These are phyloP conservation scores for Pilatotrama ljubarskyi DNA, from an alignment of 768 basidiomycete species.

Conservation along the genomic window DNA sequence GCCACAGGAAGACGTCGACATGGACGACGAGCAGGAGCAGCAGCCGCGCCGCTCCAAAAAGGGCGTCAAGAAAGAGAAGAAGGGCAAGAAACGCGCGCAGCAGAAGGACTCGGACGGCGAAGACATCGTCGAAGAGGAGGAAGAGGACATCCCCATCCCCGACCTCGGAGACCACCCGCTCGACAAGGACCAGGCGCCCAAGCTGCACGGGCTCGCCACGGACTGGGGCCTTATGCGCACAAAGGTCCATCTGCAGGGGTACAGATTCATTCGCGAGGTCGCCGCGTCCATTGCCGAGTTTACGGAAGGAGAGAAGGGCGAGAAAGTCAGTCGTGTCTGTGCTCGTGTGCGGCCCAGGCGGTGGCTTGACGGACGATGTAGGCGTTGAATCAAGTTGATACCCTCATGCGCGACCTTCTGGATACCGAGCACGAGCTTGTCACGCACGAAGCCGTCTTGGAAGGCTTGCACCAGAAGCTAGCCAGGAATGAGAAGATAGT, in stretches of 20 bases:
- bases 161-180: conserved; percentile 69
- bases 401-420: conserved; percentile 65
- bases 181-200: conserved; percentile 48
- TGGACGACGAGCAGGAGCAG: conserved; percentile 45
- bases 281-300: conserved; percentile 63
- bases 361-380: conserved; percentile 29
- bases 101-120: conserved; percentile 42
- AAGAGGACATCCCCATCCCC: conserved; percentile 46
- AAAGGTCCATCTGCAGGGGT: conserved; percentile 46
- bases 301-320: conserved; percentile 51
- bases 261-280: conserved; percentile 50
- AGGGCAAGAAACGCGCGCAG: conserved; percentile 23
- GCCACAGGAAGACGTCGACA: conserved; percentile 23
- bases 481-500: conserved; percentile 61
- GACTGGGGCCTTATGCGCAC: conserved; percentile 64
- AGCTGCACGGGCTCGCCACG: conserved; percentile 54
- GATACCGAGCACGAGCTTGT: conserved; percentile 65
- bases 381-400: conserved; percentile 62
- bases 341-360: too few relatives aligned
- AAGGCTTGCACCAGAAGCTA: conserved; percentile 56
- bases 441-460: conserved; percentile 53
- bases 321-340: conserved; percentile 43
- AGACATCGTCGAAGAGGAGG: conserved; percentile 18
- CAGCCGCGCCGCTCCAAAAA: conserved; percentile 35
- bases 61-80: conserved; percentile 29